Base-by-base conservation (phyloP, 1,139 yeast species). In the Hyphopichia wangnamkhiaoensis region DNA sequence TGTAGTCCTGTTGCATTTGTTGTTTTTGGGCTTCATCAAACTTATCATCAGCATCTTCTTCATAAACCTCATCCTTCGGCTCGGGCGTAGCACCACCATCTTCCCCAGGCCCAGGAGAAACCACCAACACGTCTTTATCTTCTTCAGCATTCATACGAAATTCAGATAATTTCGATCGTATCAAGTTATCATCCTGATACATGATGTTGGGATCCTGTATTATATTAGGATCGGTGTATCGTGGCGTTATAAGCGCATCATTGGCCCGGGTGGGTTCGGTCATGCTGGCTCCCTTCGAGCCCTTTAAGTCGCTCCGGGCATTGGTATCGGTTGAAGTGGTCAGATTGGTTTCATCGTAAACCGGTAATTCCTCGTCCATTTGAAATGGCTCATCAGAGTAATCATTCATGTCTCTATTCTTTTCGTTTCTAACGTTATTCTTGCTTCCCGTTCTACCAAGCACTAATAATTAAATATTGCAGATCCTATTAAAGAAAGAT, bases 11-110 rank as follows among this genome's bases (percentile, higher is more conserved):
- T 19, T 51, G 58, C 26, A 59, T 46, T 38, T 49, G 49, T 25
- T 52, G 48, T 39, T 56, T 68, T 16, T 56, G 48, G 14, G 50
- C 53, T 10, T 52, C 41, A 40, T 68, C 76, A 34, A 67, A 59
- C 38, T 69, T 68, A 41, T 72, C 78, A 46, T 72, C 77, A 17
- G 59, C 27, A 46, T 72, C 77, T 43, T 72, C 78, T n/a, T 71
- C 75, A 39, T 56, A 71, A 15, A 52, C 52, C 58, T 3, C 49
- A 57, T 18, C 55, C 59, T 18, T 48, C 47, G n/a, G n/a, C n/a
- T n/a, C n/a, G n/a, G n/a, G n/a, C n/a, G n/a, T n/a, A 9, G 49
- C 52, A 21, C 52, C 46, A 25, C 50, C 58, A 14, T 50, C 63
- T 26, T 57, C 62, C 8, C 62, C 59, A 8, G 10, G 32, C 6